Conservation (phyloP, 108 stramenopile species). For the Bacterosira constricta region DNA sequence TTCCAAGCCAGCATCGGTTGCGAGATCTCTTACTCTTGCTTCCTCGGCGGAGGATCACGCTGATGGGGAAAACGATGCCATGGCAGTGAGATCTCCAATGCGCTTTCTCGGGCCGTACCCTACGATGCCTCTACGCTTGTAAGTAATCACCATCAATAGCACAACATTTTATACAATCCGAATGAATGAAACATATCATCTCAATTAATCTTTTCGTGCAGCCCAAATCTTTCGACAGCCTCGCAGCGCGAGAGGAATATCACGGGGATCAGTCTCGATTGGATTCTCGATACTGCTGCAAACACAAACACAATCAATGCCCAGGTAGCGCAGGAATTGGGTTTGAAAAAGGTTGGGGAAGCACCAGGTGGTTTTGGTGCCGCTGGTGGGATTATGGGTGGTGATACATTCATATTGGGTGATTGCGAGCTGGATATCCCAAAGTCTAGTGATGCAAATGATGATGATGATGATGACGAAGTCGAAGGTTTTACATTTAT, state of each 20-base stretch:
- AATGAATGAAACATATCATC: too few species aligned
- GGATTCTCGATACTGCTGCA: slow-evolving; percentile 76
- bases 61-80: too few species aligned
- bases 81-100: slow-evolving; percentile 62
- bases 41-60: too few species aligned
- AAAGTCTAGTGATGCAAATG: too few species aligned
- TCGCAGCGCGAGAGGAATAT: slow-evolving; percentile 62
- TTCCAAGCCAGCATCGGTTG: too few species aligned
- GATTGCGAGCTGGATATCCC: slow-evolving; percentile 69
- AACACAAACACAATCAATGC: slow-evolving; percentile 76
- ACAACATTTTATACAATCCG: too few species aligned
- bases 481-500: slow-evolving; percentile 73
- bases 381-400: slow-evolving; percentile 61
- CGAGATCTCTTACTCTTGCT: too few species aligned
- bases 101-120: slow-evolving; percentile 78
- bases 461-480: too few species aligned
- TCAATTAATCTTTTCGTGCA: too few species aligned
- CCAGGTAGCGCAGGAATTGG: slow-evolving; percentile 66
- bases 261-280: slow-evolving; percentile 71
- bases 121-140: slow-evolving; percentile 65
- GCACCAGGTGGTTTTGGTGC: slow-evolving; percentile 64
- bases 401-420: slow-evolving; percentile 67
- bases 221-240: slow-evolving; percentile 68
- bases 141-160: too few species aligned
- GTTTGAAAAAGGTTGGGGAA: slow-evolving; percentile 55